These are phyloP conservation scores for Penicillium sclerotigenum DNA, from an alignment of 2,329 filamentous ascomycete species.

Conservation along the genomic window DNA sequence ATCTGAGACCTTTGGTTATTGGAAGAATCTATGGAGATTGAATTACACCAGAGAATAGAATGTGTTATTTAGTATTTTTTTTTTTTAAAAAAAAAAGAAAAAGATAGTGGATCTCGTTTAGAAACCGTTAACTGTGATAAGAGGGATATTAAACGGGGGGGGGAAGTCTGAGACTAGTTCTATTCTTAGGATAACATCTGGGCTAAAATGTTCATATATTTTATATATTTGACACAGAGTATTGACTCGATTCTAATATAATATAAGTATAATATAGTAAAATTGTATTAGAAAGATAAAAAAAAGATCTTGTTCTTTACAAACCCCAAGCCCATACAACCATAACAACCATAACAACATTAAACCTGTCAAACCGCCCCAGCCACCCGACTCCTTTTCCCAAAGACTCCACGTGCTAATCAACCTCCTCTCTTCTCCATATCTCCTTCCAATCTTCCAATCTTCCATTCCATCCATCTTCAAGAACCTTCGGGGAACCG, in stretches of 20 bases:
- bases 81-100: too few species aligned
- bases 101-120: constrained; percentile 2
- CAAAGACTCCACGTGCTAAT: constrained; percentile 8
- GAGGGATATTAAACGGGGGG: background rate
- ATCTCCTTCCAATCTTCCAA: background rate
- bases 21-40: background rate
- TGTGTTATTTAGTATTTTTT: too few species aligned
- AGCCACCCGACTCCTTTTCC: constrained; percentile 12
- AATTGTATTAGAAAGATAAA: too few species aligned
- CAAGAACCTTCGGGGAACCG: constrained; percentile 2
- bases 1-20: background rate
- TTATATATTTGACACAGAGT: too few species aligned
- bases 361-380: constrained; percentile 5
- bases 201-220: too few species aligned
- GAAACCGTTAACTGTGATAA: background rate
- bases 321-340: too few species aligned
- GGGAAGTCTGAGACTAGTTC: background rate
- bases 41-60: background rate
- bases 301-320: too few species aligned
- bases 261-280: background rate
- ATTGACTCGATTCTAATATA: background rate
- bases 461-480: constrained; percentile 1
- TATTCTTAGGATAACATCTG: background rate
- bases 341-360: too few species aligned
- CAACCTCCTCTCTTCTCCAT: constrained; percentile 6